A percentile compares a stretch with the other conserved stretches of the same genome.
phyloP scores from a whole-genome alignment of 148 eudicot genomes.

The Pouteria glomerata region DNA sequence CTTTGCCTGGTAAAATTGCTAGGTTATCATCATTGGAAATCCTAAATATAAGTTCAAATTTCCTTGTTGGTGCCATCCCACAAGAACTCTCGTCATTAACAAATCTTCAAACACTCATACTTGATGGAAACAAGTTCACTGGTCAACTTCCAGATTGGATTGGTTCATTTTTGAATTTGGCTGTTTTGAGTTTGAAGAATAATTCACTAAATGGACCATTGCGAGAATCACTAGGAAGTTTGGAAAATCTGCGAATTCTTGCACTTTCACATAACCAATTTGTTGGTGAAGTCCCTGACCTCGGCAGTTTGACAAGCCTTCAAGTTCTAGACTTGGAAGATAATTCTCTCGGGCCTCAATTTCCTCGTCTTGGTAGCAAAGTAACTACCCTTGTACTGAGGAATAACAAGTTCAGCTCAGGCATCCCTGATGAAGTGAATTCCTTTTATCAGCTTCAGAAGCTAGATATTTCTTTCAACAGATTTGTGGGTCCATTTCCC shows the following conservation, averaged over 20 bases:
- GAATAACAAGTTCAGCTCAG: conserved; percentile 50
- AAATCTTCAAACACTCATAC: conserved; percentile 55
- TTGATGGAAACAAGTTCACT: conserved; percentile 58
- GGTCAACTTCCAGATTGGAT: conserved; percentile 58
- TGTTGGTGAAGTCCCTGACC: conserved; percentile 51
- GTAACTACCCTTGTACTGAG: conserved; percentile 52
- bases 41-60: conserved; percentile 65
- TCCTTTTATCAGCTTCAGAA: conserved; percentile 42
- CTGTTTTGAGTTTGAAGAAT: conserved; percentile 64
- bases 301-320: conserved; percentile 52
- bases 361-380: conserved; percentile 50
- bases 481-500: conserved; percentile 33
- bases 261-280: conserved; percentile 49
- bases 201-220: conserved; percentile 58
- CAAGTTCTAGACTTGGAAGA: conserved; percentile 61
- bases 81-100: conserved; percentile 33
- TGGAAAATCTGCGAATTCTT: conserved; percentile 42
- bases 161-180: conserved; percentile 29
- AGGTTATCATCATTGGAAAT: conserved; percentile 57
- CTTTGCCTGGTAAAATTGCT: conserved; percentile 50
- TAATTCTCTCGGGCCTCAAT: conserved; percentile 71
- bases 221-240: conserved; percentile 40
- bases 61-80: conserved; percentile 58
- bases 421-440: conserved; percentile 29
- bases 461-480: conserved; percentile 54